phyloP scores from a whole-genome alignment of 2,329 filamentous ascomycete genomes.

The Dendrostoma leiphaemia region DNA sequence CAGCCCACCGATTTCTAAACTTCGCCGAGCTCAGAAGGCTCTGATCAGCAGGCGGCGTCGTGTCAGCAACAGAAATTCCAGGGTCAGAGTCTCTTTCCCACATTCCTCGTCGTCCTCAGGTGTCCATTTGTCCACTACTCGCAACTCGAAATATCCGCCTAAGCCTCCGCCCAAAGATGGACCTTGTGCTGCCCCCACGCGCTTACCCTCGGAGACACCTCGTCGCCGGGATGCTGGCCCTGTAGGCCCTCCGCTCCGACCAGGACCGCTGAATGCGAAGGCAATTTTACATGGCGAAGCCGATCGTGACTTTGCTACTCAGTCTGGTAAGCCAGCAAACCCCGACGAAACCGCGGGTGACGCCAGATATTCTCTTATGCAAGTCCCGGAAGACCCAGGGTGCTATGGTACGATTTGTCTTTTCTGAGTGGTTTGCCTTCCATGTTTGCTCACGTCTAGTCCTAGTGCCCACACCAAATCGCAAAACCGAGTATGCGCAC shows the following conservation, averaged over 20 bases:
- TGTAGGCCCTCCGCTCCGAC: neutral
- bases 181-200: neutral
- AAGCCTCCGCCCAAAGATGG: neutral
- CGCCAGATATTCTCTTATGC: constrained; percentile 22
- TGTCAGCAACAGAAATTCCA: constrained; percentile 23
- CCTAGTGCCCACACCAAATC: constrained; percentile 1
- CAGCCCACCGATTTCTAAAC: constrained; percentile 28
- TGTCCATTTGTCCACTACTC: constrained; percentile 15
- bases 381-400: constrained; percentile 21
- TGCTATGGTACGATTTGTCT: neutral
- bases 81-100: constrained; percentile 32
- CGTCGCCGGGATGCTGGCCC: constrained; percentile 15
- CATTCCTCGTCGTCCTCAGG: constrained; percentile 20
- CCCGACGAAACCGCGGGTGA: neutral
- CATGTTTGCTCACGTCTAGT: neutral
- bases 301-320: neutral
- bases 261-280: neutral
- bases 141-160: neutral
- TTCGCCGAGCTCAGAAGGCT: constrained; percentile 35
- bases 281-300: neutral
- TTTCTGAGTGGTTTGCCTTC: neutral
- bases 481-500: constrained; percentile 16
- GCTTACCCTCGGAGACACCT: constrained; percentile 9
- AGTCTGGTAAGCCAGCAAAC: neutral
- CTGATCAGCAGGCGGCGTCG: constrained; percentile 32